Evolutionary conservation across 2,329 filamentous ascomycete species (phyloP).

Genomic region (Balansia obtecta): DNA sequence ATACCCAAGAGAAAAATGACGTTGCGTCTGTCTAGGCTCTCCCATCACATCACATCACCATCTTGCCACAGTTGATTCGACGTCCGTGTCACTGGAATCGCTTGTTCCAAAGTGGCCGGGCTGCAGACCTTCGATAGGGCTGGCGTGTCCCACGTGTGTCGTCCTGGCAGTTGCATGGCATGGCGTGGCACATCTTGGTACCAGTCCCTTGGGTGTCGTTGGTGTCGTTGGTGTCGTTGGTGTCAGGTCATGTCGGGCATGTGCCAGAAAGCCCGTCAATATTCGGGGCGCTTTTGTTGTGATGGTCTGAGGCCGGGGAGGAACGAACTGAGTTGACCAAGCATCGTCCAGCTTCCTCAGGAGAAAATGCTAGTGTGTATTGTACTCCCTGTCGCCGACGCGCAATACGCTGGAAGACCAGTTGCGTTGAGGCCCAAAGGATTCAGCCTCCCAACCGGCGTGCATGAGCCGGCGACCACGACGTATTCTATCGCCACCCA

Average conservation of each 20-base stretch:
- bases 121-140: neutral
- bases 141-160: neutral
- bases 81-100: neutral
- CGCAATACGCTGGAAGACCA: neutral
- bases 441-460: neutral
- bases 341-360: neutral
- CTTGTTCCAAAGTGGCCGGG: neutral
- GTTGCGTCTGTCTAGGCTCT: neutral
- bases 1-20: neutral
- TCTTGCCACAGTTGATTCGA: neutral
- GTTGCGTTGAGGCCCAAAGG: neutral
- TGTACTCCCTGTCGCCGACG: neutral
- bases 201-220: neutral
- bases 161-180: neutral
- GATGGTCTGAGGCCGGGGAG: too few relatives aligned
- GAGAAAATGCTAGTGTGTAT: neutral
- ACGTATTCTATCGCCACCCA: neutral
- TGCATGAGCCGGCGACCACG: neutral
- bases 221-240: neutral
- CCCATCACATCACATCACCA: neutral
- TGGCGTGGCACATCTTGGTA: neutral
- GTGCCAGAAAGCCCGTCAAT: neutral
- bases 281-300: neutral
- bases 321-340: neutral
- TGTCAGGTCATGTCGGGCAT: neutral